These are phyloP conservation scores for Arthonia radiata DNA, from an alignment of 495 filamentous ascomycete species.

Conservation along the genomic window DNA sequence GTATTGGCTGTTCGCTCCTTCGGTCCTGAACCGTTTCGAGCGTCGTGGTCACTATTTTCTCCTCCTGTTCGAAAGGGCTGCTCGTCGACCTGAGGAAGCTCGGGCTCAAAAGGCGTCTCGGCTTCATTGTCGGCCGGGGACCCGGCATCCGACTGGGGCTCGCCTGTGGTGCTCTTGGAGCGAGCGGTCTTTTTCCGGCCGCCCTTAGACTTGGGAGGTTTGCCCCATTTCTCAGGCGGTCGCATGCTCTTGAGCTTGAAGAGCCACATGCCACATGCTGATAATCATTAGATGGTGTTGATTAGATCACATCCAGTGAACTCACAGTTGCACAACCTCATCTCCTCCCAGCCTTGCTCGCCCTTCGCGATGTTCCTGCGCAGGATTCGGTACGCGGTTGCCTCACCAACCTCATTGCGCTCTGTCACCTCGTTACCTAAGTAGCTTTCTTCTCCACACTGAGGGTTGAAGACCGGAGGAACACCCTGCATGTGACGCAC, in stretches of 20 bases:
- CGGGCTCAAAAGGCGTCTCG: not conserved
- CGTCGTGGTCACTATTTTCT: conserved; percentile 4
- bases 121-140: not conserved
- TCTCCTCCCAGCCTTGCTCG: conserved; percentile 37
- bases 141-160: not conserved
- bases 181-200: conserved; percentile 13
- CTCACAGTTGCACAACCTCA: conserved; percentile 75
- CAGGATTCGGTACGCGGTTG: conserved; percentile 38
- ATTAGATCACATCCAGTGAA: conserved; percentile 6
- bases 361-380: conserved; percentile 51
- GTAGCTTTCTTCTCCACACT: conserved; percentile 37
- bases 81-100: not conserved
- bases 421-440: conserved; percentile 40
- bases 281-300: conserved; percentile 7
- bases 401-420: conserved; percentile 29
- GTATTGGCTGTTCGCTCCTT: conserved; percentile 3
- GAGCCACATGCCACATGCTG: conserved; percentile 81
- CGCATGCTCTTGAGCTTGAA: conserved; percentile 66
- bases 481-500: conserved; percentile 36
- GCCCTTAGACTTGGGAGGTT: conserved; percentile 15
- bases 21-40: conserved; percentile 7
- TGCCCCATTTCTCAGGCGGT: conserved; percentile 62
- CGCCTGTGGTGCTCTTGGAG: conserved; percentile 4
- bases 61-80: conserved; percentile 6
- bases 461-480: conserved; percentile 36